Conservation (phyloP, 2,329 filamentous ascomycete genomes). For the Epichloe aotearoae region DNA sequence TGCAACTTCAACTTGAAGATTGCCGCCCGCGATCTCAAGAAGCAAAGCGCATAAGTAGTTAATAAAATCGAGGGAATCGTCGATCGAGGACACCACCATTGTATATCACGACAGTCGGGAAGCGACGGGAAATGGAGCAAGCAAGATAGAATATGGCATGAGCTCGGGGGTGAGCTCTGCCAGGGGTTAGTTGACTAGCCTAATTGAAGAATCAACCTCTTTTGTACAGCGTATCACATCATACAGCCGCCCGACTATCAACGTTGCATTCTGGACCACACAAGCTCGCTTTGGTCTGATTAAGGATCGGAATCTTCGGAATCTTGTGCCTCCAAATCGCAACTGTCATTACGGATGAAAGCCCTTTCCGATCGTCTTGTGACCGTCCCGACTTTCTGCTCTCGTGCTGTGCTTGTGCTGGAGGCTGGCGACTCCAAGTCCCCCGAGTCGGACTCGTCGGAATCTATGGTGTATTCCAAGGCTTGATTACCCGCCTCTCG, state of each 20-base stretch:
- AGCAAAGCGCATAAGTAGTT: conserved; percentile 26
- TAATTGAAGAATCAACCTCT: background rate
- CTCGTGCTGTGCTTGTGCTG: conserved; percentile 9
- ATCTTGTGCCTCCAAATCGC: conserved; percentile 10
- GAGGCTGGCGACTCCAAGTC: conserved; percentile 11
- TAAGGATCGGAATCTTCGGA: conserved; percentile 2
- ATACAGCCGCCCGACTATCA: background rate
- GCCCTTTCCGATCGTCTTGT: conserved; percentile 8
- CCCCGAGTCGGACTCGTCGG: background rate
- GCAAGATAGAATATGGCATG: conserved; percentile 8
- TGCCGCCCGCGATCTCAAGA: conserved; percentile 44
- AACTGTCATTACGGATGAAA: conserved; percentile 1
- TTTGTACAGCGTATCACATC: background rate
- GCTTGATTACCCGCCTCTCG: background rate
- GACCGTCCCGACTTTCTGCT: conserved; percentile 8
- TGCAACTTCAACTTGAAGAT: conserved; percentile 71
- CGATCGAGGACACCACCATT: conserved; percentile 7
- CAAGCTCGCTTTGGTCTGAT: background rate
- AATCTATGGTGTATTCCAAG: background rate
- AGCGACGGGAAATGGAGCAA: conserved; percentile 7
- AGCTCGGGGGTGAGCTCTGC: background rate
- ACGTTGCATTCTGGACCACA: background rate
- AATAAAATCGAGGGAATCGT: background rate
- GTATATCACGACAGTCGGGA: conserved; percentile 15
- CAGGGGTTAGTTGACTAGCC: conserved; percentile 1